phyloP scores from a whole-genome alignment of 805 yeast genomes.

The Scheffersomyces stipitis region DNA sequence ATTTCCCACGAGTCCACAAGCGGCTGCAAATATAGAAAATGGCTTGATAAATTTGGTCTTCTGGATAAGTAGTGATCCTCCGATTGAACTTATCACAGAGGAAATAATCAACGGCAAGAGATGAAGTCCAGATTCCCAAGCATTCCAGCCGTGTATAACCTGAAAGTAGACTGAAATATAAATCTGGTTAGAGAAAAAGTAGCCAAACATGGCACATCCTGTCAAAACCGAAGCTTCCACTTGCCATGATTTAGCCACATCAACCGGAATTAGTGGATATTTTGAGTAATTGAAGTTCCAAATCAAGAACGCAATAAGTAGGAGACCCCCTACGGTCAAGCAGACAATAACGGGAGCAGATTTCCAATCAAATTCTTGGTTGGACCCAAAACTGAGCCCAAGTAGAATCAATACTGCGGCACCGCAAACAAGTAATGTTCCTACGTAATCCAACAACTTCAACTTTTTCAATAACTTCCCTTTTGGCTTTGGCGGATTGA shows the following conservation, averaged over 20 bases:
- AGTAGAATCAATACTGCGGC: conserved; percentile 17
- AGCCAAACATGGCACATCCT: conserved; percentile 14
- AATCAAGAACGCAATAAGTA: conserved; percentile 9
- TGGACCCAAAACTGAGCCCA: conserved; percentile 20
- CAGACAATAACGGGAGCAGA: conserved; percentile 17
- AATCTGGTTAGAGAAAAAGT: conserved; percentile 5
- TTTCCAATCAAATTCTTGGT: conserved; percentile 17
- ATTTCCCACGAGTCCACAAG: conserved; percentile 9
- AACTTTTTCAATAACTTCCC: conserved; percentile 13
- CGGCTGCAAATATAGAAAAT: conserved; percentile 8
- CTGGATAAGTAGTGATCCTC: conserved; percentile 9
- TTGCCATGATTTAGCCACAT: conserved; percentile 12
- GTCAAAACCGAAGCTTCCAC: conserved; percentile 14
- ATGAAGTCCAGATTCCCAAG: conserved; percentile 13
- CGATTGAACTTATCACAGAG: conserved; percentile 8
- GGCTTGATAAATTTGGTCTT: conserved; percentile 11
- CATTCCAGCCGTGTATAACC: conserved; percentile 6
- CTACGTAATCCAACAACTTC: conserved; percentile 16
- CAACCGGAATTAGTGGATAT: conserved; percentile 13
- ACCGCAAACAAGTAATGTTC: conserved; percentile 14
- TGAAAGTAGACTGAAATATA: conserved; percentile 14
- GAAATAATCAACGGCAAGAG: conserved; percentile 13
- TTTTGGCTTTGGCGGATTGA: conserved; percentile 19
- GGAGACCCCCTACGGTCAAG: conserved; percentile 15
- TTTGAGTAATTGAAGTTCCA: conserved; percentile 15